Conservation (phyloP, 306 rosid genomes). For the Vigna radiata region DNA sequence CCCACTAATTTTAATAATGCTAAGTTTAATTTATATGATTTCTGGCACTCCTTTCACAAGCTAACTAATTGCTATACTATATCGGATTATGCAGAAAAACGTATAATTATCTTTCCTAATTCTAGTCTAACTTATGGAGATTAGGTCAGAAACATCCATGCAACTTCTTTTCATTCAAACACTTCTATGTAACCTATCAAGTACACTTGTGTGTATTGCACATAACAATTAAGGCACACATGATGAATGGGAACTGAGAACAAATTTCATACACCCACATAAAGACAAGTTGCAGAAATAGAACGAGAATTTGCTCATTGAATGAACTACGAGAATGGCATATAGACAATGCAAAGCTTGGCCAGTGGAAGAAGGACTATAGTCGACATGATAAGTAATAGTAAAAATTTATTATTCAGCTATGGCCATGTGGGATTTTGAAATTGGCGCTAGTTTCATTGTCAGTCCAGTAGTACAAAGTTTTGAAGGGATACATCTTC, state of each 20-base stretch:
- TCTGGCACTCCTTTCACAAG: neutral
- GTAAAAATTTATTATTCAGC: neutral
- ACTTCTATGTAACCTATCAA: neutral
- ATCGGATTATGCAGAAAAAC: conserved; percentile 3
- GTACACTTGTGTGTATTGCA: neutral
- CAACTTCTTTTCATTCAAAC: neutral
- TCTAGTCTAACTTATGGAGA: neutral
- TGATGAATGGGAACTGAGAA: conserved; percentile 13
- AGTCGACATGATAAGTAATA: neutral
- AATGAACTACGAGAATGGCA: neutral
- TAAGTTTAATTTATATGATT: neutral
- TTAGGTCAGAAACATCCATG: neutral
- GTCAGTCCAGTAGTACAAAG: conserved; percentile 21
- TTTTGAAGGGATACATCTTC: conserved; percentile 29
- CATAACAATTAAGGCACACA: neutral
- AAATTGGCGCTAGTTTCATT: conserved; percentile 26
- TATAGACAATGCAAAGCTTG: conserved; percentile 23
- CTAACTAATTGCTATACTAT: neutral
- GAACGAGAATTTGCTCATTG: neutral
- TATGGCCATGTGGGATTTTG: conserved; percentile 25
- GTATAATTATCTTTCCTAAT: neutral
- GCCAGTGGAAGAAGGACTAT: conserved; percentile 10
- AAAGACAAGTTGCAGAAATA: neutral
- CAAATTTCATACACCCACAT: neutral
- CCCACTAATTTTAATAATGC: neutral